phyloP scores from a whole-genome alignment of 1,284 basidiomycete species.

The Moesziomyces parantarcticus region DNA sequence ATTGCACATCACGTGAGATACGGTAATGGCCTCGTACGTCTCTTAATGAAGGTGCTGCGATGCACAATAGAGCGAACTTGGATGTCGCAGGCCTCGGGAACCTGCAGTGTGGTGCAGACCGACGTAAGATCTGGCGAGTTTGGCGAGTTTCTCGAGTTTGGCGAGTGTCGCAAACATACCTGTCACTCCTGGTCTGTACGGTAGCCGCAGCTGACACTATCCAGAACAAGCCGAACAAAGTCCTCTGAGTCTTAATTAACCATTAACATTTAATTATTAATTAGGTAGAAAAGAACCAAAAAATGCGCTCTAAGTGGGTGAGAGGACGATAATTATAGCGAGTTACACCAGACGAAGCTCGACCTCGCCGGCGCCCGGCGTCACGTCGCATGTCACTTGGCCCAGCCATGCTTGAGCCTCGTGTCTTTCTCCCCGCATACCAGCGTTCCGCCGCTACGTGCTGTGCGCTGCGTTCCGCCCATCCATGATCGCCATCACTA shows the following conservation, averaged over 20 bases:
- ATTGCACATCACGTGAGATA: too few species aligned
- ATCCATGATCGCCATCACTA: too few species aligned
- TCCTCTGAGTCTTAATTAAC: too few species aligned
- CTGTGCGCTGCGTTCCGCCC: not conserved
- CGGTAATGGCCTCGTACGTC: too few species aligned
- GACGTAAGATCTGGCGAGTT: not conserved
- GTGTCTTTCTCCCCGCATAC: not conserved
- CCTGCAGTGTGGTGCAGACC: not conserved
- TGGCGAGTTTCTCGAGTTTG: not conserved
- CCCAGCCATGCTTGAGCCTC: not conserved
- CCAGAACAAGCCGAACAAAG: too few species aligned
- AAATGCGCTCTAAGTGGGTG: too few species aligned
- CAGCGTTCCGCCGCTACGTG: not conserved
- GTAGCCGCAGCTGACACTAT: too few species aligned
- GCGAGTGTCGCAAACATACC: not conserved
- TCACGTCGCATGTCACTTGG: conserved; percentile 1
- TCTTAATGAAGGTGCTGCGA: too few species aligned
- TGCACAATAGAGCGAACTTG: too few species aligned
- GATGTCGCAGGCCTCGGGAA: not conserved
- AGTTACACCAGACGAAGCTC: conserved; percentile 11
- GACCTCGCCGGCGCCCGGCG: not conserved
- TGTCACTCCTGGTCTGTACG: not conserved
- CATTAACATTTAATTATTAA: too few species aligned
- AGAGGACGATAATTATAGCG: conserved; percentile 4
- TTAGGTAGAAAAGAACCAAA: conserved; percentile 1